Base-by-base conservation (phyloP, 495 filamentous ascomycete species). In the Eremomyces bilateralis region DNA sequence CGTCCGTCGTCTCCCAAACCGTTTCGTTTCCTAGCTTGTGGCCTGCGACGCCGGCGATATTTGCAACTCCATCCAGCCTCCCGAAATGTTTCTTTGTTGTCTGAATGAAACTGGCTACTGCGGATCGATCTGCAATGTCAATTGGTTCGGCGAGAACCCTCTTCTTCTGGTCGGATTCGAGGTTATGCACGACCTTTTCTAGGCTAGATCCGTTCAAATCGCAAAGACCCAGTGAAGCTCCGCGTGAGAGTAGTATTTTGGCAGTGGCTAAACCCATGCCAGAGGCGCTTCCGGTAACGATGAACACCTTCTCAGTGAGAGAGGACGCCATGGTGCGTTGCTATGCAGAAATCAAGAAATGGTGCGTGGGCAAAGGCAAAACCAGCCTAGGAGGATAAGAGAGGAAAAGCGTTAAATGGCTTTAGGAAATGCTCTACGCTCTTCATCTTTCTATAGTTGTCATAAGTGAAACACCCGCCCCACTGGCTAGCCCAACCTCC, bases 1-100 rank as follows among this genome's bases (percentile, higher is more conserved):
- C 37, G 15, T 34, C 32, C 15, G 40, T 35, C 36, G 56, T 36
- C 1, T 65, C 58, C 8, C 24, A 8, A 28, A 28, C 24, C 8
- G 8, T 13, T 8, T 28, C 8, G 8, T 28, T 13, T 0, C 54
- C 58, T 25, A 54, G 45, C 4, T 49, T 24, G 28, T 51, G 51
- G 4, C 56, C 63, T 6, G 62, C 51, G 1, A 59, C 50, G 4
- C 69, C 69, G 0, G 69, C 69, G 31, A 69, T 53, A 42, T 73
- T 73, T 0, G 64, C 67, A 3, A 65, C 65, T 11, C 69, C 69
- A 38, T 69, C 62, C 18, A 74, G 42, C 1, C 39, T 38, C 1
- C 61, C 64, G 34, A 29, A 41, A 21, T 29, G 20, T 4, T 34
- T 18, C 6, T 41, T 28, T 6, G 30, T 38, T 2, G 12, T 18